Evolutionary conservation across 305 asterid genomes (phyloP).

Genomic region (Fraxinus paxiana): DNA sequence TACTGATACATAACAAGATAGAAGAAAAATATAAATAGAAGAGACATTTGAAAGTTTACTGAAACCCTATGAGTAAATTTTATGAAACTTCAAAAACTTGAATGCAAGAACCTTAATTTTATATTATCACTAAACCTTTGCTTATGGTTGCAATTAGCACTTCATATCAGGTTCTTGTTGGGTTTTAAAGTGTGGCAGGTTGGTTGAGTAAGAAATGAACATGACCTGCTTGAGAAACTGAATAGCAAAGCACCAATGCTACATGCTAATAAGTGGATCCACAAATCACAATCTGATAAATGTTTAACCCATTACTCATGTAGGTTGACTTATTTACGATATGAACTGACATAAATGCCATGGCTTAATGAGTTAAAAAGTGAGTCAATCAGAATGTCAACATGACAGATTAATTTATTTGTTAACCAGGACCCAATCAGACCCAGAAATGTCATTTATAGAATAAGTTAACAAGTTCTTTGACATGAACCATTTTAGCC

Average conservation of each 20-base stretch:
- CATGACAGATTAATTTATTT: background rate
- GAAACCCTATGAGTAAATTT: background rate
- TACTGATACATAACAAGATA: background rate
- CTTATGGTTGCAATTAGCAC: background rate
- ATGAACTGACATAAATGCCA: background rate
- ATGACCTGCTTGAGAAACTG: background rate
- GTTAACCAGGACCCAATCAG: background rate
- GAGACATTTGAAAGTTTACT: background rate
- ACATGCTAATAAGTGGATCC: background rate
- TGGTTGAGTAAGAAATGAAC: background rate
- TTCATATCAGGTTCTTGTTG: background rate
- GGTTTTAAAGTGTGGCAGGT: background rate
- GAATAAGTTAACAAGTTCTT: background rate
- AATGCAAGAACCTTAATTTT: background rate
- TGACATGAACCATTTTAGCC: background rate
- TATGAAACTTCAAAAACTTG: background rate
- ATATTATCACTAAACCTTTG: background rate
- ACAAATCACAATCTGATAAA: background rate
- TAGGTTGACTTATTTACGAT: background rate
- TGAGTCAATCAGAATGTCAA: background rate
- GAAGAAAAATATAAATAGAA: background rate
- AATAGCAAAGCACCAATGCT: background rate
- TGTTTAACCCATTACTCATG: background rate
- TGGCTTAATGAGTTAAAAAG: background rate
- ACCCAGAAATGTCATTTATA: background rate